Evolutionary conservation across 1,284 basidiomycete species (phyloP).

Genomic region (Volvariella volvacea): DNA sequence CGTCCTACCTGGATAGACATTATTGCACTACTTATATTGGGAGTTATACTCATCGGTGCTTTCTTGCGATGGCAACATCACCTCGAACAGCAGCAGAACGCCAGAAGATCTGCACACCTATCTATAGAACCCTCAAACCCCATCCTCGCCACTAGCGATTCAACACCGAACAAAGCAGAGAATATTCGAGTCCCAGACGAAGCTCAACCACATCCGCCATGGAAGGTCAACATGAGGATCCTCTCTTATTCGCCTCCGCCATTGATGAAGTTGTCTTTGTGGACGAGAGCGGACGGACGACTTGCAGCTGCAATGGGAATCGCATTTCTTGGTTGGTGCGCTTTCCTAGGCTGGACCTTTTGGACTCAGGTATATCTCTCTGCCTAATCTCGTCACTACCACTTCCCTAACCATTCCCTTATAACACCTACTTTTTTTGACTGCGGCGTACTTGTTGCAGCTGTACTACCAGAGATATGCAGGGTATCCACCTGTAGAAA

Average conservation of each 20-base stretch:
- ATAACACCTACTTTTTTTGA: constrained; percentile 16
- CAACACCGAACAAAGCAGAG: too few relatives aligned
- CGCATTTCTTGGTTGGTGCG: constrained; percentile 57
- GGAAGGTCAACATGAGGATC: constrained; percentile 7
- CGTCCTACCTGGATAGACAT: constrained; percentile 28
- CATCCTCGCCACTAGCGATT: too few relatives aligned
- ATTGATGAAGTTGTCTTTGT: constrained; percentile 58
- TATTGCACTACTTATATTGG: constrained; percentile 50
- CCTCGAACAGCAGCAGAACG: constrained; percentile 32
- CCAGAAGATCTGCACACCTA: too few relatives aligned
- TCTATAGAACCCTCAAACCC: too few relatives aligned
- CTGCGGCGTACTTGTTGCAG: background rate
- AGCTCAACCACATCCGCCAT: too few relatives aligned
- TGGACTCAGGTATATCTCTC: constrained; percentile 36
- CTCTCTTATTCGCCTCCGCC: constrained; percentile 52
- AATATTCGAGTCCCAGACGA: too few relatives aligned
- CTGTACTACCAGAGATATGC: constrained; percentile 59
- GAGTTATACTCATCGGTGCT: constrained; percentile 41
- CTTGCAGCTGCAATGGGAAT: constrained; percentile 56
- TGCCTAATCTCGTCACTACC: too few relatives aligned
- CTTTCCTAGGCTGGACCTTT: constrained; percentile 44
- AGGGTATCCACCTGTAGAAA: constrained; percentile 43
- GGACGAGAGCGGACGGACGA: constrained; percentile 50
- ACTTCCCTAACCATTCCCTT: background rate
- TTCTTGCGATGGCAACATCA: constrained; percentile 63